Conservation (phyloP, 768 basidiomycete genomes). For the Rhizopogon salebrosus region DNA sequence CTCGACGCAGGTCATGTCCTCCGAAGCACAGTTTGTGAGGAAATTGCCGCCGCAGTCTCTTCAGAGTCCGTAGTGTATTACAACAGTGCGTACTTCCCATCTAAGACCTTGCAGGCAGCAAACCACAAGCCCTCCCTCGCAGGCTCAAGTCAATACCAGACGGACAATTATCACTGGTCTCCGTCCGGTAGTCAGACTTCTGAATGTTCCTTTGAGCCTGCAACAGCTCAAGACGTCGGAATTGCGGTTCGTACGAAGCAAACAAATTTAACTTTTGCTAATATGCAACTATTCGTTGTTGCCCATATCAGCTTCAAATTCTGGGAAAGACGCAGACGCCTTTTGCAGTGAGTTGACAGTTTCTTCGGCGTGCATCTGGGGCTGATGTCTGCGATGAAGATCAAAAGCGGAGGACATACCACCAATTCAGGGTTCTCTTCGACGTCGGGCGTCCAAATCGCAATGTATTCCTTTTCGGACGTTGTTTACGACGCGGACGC, state of each 20-base stretch:
- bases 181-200: slow-evolving; percentile 36
- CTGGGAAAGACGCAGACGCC: slow-evolving; percentile 36
- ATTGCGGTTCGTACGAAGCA: slow-evolving; percentile 33
- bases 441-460: slow-evolving; percentile 49
- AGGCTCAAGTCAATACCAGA: slow-evolving; percentile 24
- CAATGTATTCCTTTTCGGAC: slow-evolving; percentile 45
- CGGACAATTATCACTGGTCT: slow-evolving; percentile 45
- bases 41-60: slow-evolving; percentile 36
- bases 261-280: not conserved
- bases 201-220: slow-evolving; percentile 47
- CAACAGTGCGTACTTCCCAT: slow-evolving; percentile 25
- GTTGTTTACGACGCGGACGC: slow-evolving; percentile 30
- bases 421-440: slow-evolving; percentile 53
- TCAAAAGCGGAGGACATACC: slow-evolving; percentile 60
- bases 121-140: not conserved
- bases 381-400: slow-evolving; percentile 24
- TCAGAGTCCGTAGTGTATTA: slow-evolving; percentile 41
- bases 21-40: slow-evolving; percentile 20
- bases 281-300: not conserved
- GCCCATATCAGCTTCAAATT: slow-evolving; percentile 35
- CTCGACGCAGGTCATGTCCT: not conserved
- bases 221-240: slow-evolving; percentile 42
- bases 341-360: slow-evolving; percentile 37
- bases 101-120: not conserved
- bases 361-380: not conserved